A percentile compares a stretch with the other conserved stretches of the same genome.
phyloP scores from a whole-genome alignment of 2,329 filamentous ascomycete genomes.

The Mycosphaerella sp. region DNA sequence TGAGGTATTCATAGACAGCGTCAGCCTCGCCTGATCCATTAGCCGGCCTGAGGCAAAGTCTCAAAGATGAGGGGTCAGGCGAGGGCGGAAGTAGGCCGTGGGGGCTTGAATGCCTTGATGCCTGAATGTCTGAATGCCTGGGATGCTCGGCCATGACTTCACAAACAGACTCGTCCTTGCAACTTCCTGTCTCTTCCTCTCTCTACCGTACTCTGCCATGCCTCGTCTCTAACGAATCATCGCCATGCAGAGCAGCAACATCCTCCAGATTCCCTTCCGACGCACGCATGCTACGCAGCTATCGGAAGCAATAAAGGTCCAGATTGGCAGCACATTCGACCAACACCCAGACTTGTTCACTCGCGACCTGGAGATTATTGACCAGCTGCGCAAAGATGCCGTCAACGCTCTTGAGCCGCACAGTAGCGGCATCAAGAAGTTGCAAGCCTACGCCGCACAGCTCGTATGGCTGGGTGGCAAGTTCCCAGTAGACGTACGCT shows the following conservation, averaged over 20 bases:
- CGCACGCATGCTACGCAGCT: slow-evolving; percentile 74
- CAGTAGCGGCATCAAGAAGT: slow-evolving; percentile 73
- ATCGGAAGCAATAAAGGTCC: slow-evolving; percentile 77
- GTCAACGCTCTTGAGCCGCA: slow-evolving; percentile 85
- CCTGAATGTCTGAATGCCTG: neutral
- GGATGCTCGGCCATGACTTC: slow-evolving; percentile 3
- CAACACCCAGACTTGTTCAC: slow-evolving; percentile 97
- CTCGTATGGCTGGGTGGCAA: slow-evolving; percentile 90
- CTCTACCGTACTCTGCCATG: neutral
- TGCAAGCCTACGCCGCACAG: slow-evolving; percentile 89
- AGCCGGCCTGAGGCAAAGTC: neutral
- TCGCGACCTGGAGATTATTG: slow-evolving; percentile 79
- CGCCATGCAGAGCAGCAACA: slow-evolving; percentile 43
- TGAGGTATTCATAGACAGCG: slow-evolving; percentile 1
- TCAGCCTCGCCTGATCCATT: neutral
- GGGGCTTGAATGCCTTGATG: too few relatives aligned
- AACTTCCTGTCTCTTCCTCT: too few relatives aligned
- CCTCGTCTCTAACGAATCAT: neutral
- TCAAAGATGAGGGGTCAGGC: slow-evolving; percentile 1
- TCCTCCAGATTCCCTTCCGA: slow-evolving; percentile 80
- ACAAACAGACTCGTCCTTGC: too few relatives aligned
- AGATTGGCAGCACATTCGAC: slow-evolving; percentile 97
- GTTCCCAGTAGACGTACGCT: slow-evolving; percentile 82
- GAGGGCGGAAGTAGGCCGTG: neutral
- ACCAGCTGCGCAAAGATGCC: slow-evolving; percentile 76